phyloP scores from a whole-genome alignment of 805 yeast species.

The Suhomyces xylopsoci region DNA sequence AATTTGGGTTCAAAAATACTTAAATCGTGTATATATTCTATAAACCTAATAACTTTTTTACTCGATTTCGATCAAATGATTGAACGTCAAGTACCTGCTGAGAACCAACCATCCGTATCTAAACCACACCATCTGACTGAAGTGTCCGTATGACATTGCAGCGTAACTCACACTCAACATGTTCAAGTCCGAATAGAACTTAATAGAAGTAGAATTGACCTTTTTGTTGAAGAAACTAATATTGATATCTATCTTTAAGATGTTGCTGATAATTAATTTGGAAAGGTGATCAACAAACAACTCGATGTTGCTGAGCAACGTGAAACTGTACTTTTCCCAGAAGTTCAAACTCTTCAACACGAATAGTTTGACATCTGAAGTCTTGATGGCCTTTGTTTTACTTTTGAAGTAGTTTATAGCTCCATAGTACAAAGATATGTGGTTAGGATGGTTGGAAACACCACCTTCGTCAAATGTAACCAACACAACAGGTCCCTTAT shows the following conservation, averaged over 20 bases:
- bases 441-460: conserved; percentile 87
- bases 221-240: conserved; percentile 33
- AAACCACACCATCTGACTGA: conserved; percentile 93
- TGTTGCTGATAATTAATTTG: conserved; percentile 25
- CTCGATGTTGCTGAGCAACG: conserved; percentile 41
- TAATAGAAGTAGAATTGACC: conserved; percentile 25
- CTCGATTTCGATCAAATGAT: conserved; percentile 50
- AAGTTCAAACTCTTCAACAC: conserved; percentile 36
- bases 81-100: conserved; percentile 74
- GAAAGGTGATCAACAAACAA: conserved; percentile 39
- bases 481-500: conserved; percentile 34
- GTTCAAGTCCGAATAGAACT: conserved; percentile 38
- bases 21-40: not conserved
- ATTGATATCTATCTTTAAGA: conserved; percentile 34
- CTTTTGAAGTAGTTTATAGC: conserved; percentile 30
- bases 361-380: conserved; percentile 18
- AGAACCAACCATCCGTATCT: conserved; percentile 81
- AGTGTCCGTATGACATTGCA: conserved; percentile 81
- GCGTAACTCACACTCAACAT: conserved; percentile 47
- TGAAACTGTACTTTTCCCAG: conserved; percentile 50
- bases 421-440: conserved; percentile 59
- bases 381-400: conserved; percentile 1
- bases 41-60: not conserved
- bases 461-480: conserved; percentile 83
- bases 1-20: conserved; percentile 41